Evolutionary conservation across 164 flowering plant genomes (phyloP), one percentile per base, ranked within the genome.

Genomic region (Pachysandra terminalis): DNA sequence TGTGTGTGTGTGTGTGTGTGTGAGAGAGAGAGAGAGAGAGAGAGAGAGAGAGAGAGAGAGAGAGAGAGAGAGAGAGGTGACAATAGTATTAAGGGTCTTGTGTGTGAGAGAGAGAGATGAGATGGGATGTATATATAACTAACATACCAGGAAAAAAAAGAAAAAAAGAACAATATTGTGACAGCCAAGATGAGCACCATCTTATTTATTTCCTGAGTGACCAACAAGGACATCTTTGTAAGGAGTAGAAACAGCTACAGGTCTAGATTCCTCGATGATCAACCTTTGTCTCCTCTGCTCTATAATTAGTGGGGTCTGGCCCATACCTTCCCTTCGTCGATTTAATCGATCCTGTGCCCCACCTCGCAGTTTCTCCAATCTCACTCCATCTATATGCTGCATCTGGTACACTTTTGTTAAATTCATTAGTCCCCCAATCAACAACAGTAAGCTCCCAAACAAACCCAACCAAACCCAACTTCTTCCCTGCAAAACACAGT

Each of bases 351-450:
- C 99, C 24, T 86, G 94, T 7, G 95, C 93, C n/a, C 94, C 96
- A 59, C 97, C 90, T 13, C 94, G 78, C 59, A 92, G 80, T 66
- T 88, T 89, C 85, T 92, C 99, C 2, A 92, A 85, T 68, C 90
- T 74, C n/a, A 78, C 63, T 9, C 82, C 89, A 28, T 76, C 74
- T 5, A 70, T 65, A 72, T n/a, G n/a, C n/a, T 89, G 97, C 90
- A 95, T 87, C 81, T 87, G 83, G 81, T 90, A 89, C 60, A 91
- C 96, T 71, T 90, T 91, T 2, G 82, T 80, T 16, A 91, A 77
- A 64, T 95, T 95, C 19, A 77, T 65, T 56, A 92, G 48, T 37
- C 91, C 99, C 51, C 99, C 99, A 14, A 89, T 54, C 12, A 90
- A 74, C 45, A 89, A 80, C 71, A 87, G 49, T 28, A 85, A 24